Base-by-base conservation (phyloP, 371 early-diverging fungal genomes). In the Apophysomyces variabilis region DNA sequence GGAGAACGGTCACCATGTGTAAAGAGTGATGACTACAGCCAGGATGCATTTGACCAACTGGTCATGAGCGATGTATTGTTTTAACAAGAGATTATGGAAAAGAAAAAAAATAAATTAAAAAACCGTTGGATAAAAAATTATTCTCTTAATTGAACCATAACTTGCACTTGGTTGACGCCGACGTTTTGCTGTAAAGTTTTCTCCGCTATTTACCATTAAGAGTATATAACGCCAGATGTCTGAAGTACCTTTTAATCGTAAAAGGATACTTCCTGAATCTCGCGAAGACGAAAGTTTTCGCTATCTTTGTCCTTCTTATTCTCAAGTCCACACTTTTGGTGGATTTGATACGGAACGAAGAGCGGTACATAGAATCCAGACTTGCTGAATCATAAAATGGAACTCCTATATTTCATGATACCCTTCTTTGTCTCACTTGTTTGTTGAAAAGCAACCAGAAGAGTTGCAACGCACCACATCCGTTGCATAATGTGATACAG, bases 41-140 rank as follows among this genome's bases (percentile, higher is more conserved):
- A 50, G 35, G 66, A 58, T 38, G 45, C 45, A 16, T 59, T 66
- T 38, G 60, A 66, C 12, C 66, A 66, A 21, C 36, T 66, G 8
- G 41, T 66, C 16, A 47, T 60, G 47, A 38, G 32, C 38, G 66
- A 66, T 38, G 37, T 66, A 32, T 44, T 66, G 38, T 60, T 66
- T 50, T 66, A 45, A 59, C n/a, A 38, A 43, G 16, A 50, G 1
- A 7, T 18, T 5, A 50, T 6, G 32, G 9, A 7, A 21, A 21
- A 50, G 3, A 11, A 50, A 50, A 8, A 50, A 21, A 18, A 21
- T 18, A 18, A 18, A 0, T 9, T 32, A 50, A 41, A 41, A 41
- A 41, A 13, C 41, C 13, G 2, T 41, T 5, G 41, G 41, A 41
- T 41, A 41, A 41, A 41, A 41, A 13, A 41, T 41, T 16, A 16